Base-by-base conservation (phyloP, 371 early-diverging fungal genomes). In the Mycotypha africana region DNA sequence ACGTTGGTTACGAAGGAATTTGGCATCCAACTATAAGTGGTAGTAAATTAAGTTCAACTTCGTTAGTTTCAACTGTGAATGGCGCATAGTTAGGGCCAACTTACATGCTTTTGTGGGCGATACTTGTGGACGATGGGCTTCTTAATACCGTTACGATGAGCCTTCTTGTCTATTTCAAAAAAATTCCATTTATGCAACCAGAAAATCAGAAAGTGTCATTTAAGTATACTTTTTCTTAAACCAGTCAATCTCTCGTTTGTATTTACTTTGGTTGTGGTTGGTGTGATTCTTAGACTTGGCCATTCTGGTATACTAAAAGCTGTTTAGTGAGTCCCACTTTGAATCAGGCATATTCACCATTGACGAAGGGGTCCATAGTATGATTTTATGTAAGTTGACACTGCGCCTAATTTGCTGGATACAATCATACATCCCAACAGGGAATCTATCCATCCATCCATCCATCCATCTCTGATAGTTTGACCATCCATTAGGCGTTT, bases 201-300 rank as follows among this genome's bases (percentile, higher is more conserved):
- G 35, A 26, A 28, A 28, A 28, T 8, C 6, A 28, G 30, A 28
- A 28, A 28, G n/a, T n/a, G n/a, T n/a, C n/a, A 28, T 28, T 28
- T 28, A 28, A 8, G 8, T 28, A 28, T 28, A 28, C 11, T 28
- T 33, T 15, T 11, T 33, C 14, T 33, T 9, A 28, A 28, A 28
- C 30, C 6, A 6, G 30, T 8, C 12, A 25, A 3, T 3, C 17
- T 16, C 17, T 36, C 22, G 9, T 38, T 19, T 32, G 16, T 31
- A 20, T 75, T 56, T 80, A 80, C 79, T 96, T 82, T 99, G 98
- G 91, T 99, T 99, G 91, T 97, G 96, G 88, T 98, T 98, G 79
- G 99, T 99, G 88, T 98, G 98, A 87, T 99, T 98, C 94, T 97
- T 96, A 53, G 91, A 89, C 86, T 95, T 95, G 74, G 95, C 78